Evolutionary conservation across 208 protist species (phyloP).

Genomic region (Leishmania amazonensis): DNA sequence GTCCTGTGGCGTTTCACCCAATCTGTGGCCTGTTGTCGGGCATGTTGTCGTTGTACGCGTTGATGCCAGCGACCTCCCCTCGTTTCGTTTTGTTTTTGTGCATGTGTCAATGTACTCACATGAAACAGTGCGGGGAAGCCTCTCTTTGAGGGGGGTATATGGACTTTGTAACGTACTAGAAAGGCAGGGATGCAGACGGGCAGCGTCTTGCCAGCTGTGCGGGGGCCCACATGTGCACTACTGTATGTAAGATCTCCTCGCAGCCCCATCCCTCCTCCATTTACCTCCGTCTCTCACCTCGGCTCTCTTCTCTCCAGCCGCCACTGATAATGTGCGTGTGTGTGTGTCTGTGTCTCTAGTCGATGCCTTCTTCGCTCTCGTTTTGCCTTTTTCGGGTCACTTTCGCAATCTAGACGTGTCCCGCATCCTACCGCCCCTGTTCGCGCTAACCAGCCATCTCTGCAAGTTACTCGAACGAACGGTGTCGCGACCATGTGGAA

Average conservation of each 20-base stretch:
- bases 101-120: neutral
- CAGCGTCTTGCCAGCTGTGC: neutral
- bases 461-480: neutral
- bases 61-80: neutral
- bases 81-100: neutral
- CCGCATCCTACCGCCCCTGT: neutral
- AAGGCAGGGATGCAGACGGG: neutral
- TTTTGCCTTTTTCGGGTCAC: neutral
- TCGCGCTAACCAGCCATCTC: neutral
- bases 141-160: neutral
- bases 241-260: neutral
- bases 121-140: neutral
- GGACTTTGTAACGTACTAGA: neutral
- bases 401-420: neutral
- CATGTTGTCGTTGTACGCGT: neutral
- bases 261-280: neutral
- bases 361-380: neutral
- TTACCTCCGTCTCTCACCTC: neutral
- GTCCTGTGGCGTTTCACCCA: neutral
- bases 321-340: too few species aligned
- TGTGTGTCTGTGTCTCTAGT: neutral
- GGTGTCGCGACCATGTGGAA: neutral
- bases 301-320: too few species aligned
- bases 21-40: neutral
- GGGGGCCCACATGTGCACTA: neutral